Conservation (phyloP, 192 early-diverging fungal genomes). For the Coemansia sp. region DNA sequence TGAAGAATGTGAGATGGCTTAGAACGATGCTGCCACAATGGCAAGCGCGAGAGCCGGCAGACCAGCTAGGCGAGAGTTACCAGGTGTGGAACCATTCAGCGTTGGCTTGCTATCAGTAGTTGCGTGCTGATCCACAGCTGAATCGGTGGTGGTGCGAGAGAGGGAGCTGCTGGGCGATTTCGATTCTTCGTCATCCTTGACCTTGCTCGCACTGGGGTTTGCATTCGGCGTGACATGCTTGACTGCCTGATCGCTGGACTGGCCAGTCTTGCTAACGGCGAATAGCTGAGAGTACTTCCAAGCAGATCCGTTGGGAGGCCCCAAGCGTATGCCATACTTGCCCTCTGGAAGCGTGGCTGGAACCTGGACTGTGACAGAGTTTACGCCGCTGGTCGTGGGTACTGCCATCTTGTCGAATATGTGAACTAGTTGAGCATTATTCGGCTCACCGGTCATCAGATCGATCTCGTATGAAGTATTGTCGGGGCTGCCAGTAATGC, state of each 20-base stretch:
- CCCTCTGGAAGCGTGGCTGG: slow-evolving; percentile 16
- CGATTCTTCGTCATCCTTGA: not conserved
- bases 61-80: not conserved
- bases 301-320: not conserved
- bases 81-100: not conserved
- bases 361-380: slow-evolving; percentile 26
- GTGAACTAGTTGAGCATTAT: slow-evolving; percentile 34
- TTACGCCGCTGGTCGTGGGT: slow-evolving; percentile 12
- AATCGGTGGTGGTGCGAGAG: not conserved
- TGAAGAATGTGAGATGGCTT: not conserved
- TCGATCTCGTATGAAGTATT: slow-evolving; percentile 28
- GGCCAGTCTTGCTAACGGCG: slow-evolving; percentile 6
- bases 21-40: not conserved
- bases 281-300: slow-evolving; percentile 34
- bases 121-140: not conserved
- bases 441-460: slow-evolving; percentile 20
- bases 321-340: slow-evolving; percentile 23
- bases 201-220: not conserved
- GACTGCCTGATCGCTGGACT: not conserved
- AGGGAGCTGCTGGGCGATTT: not conserved
- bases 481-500: slow-evolving; percentile 12
- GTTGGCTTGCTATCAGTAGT: not conserved
- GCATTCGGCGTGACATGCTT: not conserved
- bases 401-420: slow-evolving; percentile 18
- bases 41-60: not conserved